Conservation (phyloP, 2,329 filamentous ascomycete species). For the Pseudocercospora fuligena region DNA sequence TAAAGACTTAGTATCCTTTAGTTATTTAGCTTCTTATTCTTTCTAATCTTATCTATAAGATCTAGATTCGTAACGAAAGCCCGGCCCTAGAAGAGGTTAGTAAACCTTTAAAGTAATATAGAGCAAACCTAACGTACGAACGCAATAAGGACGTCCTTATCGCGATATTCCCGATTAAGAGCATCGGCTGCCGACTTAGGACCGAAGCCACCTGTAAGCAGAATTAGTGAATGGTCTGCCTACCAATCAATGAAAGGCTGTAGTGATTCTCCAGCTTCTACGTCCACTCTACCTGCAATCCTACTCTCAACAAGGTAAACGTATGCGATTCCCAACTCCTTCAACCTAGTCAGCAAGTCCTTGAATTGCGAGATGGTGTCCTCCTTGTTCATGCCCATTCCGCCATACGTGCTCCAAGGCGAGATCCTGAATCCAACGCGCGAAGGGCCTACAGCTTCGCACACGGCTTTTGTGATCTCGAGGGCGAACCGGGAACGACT, state of each 20-base stretch:
- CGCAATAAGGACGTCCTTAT: conserved; percentile 50
- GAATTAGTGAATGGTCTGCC: conserved; percentile 50
- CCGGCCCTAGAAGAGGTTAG: conserved; percentile 41
- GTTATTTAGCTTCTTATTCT: not conserved
- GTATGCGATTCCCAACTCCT: conserved; percentile 60
- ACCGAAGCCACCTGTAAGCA: conserved; percentile 54
- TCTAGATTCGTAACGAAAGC: conserved; percentile 57
- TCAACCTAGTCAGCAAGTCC: conserved; percentile 58
- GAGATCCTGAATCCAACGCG: conserved; percentile 60
- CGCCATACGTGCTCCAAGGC: conserved; percentile 64
- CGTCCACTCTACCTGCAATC: conserved; percentile 48
- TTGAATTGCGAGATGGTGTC: conserved; percentile 65
- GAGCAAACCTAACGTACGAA: conserved; percentile 37
- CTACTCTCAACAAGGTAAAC: conserved; percentile 64
- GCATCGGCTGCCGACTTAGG: conserved; percentile 45
- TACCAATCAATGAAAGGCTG: conserved; percentile 45
- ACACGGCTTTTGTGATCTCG: conserved; percentile 57
- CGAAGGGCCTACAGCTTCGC: conserved; percentile 53
- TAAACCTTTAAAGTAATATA: no score
- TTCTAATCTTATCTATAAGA: conserved; percentile 38
- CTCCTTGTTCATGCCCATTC: conserved; percentile 60
- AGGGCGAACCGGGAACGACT: conserved; percentile 57
- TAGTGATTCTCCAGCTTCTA: conserved; percentile 42
- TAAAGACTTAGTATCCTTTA: no score
- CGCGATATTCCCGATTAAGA: conserved; percentile 42